Conservation (phyloP, 1,139 yeast genomes). For the Wickerhamomyces sp. region DNA sequence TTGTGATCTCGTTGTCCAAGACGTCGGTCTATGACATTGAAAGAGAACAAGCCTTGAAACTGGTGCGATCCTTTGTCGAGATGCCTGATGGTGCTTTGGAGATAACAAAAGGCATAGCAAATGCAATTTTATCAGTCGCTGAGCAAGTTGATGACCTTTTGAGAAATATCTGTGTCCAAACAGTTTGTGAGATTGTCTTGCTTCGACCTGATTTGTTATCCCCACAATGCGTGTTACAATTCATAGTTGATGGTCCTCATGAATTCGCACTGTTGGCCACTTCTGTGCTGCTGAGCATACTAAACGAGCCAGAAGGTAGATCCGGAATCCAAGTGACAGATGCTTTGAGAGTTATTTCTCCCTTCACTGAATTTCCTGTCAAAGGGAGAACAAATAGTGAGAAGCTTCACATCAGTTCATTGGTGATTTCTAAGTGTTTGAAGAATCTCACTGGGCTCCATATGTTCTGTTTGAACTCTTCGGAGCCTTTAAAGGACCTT, state of each 20-base stretch:
- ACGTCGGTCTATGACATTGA: constrained; percentile 50
- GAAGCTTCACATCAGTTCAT: constrained; percentile 57
- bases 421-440: constrained; percentile 53
- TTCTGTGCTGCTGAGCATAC: constrained; percentile 49
- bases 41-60: constrained; percentile 72
- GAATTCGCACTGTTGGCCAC: constrained; percentile 53
- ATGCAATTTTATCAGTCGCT: constrained; percentile 68
- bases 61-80: constrained; percentile 58
- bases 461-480: constrained; percentile 55
- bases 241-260: constrained; percentile 57
- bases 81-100: constrained; percentile 51
- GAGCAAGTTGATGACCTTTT: constrained; percentile 58
- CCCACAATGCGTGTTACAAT: constrained; percentile 45
- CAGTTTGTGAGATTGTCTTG: constrained; percentile 64
- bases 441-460: constrained; percentile 78
- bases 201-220: constrained; percentile 66
- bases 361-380: constrained; percentile 55
- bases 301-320: constrained; percentile 59
- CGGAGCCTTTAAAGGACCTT: constrained; percentile 52
- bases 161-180: constrained; percentile 54
- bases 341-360: constrained; percentile 55
- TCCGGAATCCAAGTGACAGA: constrained; percentile 54
- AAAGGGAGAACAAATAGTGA: constrained; percentile 44
- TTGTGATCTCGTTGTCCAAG: constrained; percentile 62
- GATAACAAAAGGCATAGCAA: constrained; percentile 60